Conservation (phyloP, 2,329 filamentous ascomycete genomes). For the Aspergillus calidoustus region DNA sequence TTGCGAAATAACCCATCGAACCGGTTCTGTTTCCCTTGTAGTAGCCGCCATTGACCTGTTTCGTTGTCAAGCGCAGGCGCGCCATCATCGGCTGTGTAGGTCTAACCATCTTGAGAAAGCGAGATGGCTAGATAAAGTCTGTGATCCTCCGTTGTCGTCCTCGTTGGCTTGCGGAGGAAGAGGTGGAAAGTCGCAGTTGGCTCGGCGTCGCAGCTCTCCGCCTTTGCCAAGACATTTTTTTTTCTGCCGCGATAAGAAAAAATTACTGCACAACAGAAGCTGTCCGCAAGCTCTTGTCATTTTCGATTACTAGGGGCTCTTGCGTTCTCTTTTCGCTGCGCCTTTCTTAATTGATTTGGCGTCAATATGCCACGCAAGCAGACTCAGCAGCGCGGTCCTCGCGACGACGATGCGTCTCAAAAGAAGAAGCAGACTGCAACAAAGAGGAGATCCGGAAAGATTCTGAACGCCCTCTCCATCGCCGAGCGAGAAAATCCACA, state of each 20-base stretch:
- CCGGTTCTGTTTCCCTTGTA: slow-evolving; percentile 96
- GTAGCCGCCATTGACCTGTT: slow-evolving; percentile 89
- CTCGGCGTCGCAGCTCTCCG: slow-evolving; percentile 31
- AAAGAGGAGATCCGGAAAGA: slow-evolving; percentile 48
- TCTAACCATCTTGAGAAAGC: slow-evolving; percentile 44
- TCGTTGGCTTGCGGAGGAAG: slow-evolving; percentile 24
- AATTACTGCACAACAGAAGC: slow-evolving; percentile 21
- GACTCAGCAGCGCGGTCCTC: slow-evolving; percentile 45
- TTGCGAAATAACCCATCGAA: slow-evolving; percentile 80
- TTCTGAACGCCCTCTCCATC: slow-evolving; percentile 67
- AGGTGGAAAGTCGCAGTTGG: slow-evolving; percentile 28
- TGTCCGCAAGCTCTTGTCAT: slow-evolving; percentile 13
- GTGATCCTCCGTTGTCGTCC: slow-evolving; percentile 13
- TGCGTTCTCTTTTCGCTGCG: slow-evolving; percentile 1
- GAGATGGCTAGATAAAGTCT: not conserved
- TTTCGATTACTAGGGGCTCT: slow-evolving; percentile 14
- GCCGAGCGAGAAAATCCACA: slow-evolving; percentile 63
- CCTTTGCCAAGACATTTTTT: slow-evolving; percentile 41
- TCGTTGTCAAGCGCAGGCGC: slow-evolving; percentile 85
- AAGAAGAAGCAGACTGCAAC: slow-evolving; percentile 55
- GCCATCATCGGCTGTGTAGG: slow-evolving; percentile 61
- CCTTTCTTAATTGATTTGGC: slow-evolving; percentile 4
- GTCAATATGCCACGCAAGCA: slow-evolving; percentile 47
- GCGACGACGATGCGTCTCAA: slow-evolving; percentile 41
- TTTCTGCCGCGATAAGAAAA: slow-evolving; percentile 34